Conservation (phyloP, 352 stramenopile species). For the Globisporangium spinosum region DNA sequence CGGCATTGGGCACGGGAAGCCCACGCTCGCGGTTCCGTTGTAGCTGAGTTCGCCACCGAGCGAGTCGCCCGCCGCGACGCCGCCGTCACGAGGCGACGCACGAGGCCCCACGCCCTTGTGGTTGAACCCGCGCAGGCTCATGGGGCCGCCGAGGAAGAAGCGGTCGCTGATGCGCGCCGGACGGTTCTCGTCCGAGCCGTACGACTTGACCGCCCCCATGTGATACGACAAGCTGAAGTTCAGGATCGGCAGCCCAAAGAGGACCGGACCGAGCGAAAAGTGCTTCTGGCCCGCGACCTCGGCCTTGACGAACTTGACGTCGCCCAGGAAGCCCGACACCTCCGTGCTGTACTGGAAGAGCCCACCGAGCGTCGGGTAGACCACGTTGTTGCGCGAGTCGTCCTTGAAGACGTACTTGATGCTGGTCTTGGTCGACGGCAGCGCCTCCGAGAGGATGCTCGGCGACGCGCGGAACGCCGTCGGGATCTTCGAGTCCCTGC, state of each 20-base stretch:
- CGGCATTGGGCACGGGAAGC: constrained; percentile 82
- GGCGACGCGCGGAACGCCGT: constrained; percentile 88
- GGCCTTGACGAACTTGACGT: constrained; percentile 88
- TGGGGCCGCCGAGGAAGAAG: constrained; percentile 89
- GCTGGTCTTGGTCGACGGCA: constrained; percentile 90
- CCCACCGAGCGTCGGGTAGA: constrained; percentile 85
- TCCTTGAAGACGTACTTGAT: constrained; percentile 92
- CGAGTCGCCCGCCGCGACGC: constrained; percentile 76
- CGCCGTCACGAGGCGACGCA: constrained; percentile 82
- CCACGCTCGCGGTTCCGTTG: constrained; percentile 75
- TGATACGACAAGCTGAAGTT: constrained; percentile 83
- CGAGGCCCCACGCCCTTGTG: constrained; percentile 88
- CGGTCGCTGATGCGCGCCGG: constrained; percentile 88
- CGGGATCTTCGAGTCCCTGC: constrained; percentile 77
- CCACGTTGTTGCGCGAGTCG: constrained; percentile 83
- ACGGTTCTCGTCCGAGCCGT: constrained; percentile 63
- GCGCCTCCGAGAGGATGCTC: constrained; percentile 87
- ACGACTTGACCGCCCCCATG: constrained; percentile 76
- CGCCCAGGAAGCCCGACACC: constrained; percentile 79
- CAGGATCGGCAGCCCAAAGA: constrained; percentile 70
- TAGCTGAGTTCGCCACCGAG: constrained; percentile 90
- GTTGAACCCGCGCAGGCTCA: constrained; percentile 89
- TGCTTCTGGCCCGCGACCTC: constrained; percentile 86
- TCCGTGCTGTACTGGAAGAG: constrained; percentile 89
- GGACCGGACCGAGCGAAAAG: constrained; percentile 49